Base-by-base conservation (phyloP, 192 early-diverging fungal genomes). In the Coemansia sp. region DNA sequence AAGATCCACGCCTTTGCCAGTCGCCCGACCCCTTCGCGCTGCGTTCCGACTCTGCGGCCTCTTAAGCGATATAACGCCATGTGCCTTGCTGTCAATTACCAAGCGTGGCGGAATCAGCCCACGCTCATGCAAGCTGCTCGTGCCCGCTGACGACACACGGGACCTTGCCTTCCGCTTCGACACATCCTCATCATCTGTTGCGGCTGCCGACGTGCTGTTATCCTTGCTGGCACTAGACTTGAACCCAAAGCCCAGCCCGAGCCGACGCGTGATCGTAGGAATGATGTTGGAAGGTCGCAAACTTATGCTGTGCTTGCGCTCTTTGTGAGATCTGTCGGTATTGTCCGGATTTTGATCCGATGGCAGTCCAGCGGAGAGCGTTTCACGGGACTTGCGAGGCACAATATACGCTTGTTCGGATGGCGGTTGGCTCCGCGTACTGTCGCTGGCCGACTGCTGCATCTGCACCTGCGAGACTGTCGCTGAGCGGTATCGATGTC, bases 191-290 rank as follows among this genome's bases (percentile, higher is more conserved):
- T 46, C 62, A 20, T 77, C 74, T 25, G 56, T 66, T 31, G 56
- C 65, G 6, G 66, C 11, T 15, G 55, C 60, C 1, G 48, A 46
- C 46, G 53, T 23, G 15, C 54, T 50, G 2, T 38, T 18, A 5
- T 47, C 11, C n/a, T 67, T 65, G 37, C 21, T 51, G 6, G 15
- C 52, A 6, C 52, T 47, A 10, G 71, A 63, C 44, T 58, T 61
- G 56, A 73, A 67, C 23, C 71, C 71, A 61, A 79, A 79, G 5
- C 76, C 76, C 38, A 79, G 58, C 2, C 76, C 76, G 38, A 79
- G 54, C 15, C 76, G 58, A 8, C 76, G 71, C 5, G 76, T 79
- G 21, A 79, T 64, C 1, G 44, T 74, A 11, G 76, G 76, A 25
- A 79, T 79, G 8, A 79, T 63, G 37, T 47, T 70, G 10, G 76